Conservation (phyloP, 495 filamentous ascomycete genomes). For the Podospora conica region DNA sequence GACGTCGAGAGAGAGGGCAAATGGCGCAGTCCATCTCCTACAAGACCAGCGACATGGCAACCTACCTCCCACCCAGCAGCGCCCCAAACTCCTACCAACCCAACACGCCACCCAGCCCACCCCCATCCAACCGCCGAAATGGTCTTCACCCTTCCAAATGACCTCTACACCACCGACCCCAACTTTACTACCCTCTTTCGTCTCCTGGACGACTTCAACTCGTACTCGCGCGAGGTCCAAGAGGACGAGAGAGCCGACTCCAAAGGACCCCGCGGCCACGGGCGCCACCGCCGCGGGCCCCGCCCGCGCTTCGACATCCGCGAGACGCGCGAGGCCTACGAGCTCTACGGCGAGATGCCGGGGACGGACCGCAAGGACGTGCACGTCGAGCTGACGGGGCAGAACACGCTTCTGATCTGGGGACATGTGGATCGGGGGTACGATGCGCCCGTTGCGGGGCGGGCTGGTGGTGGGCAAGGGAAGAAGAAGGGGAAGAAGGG, state of each 20-base stretch:
- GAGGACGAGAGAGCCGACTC: constrained; percentile 3
- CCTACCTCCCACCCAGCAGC: background rate
- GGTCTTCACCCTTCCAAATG: constrained; percentile 22
- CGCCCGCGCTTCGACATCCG: constrained; percentile 62
- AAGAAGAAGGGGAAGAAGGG: constrained; percentile 4
- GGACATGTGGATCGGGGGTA: constrained; percentile 55
- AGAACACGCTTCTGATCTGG: constrained; percentile 57
- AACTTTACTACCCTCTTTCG: constrained; percentile 63
- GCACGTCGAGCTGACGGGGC: constrained; percentile 71
- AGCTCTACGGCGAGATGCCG: constrained; percentile 75
- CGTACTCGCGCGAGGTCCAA: constrained; percentile 33
- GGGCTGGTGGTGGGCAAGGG: background rate
- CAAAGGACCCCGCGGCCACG: background rate
- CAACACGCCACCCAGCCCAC: too few relatives aligned
- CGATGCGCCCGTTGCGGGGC: background rate
- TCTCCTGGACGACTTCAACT: constrained; percentile 63
- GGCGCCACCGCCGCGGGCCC: constrained; percentile 23
- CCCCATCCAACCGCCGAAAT: constrained; percentile 10
- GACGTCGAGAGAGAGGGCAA: background rate
- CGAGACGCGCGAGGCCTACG: constrained; percentile 55
- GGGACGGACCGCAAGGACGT: constrained; percentile 67
- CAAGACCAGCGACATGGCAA: background rate
- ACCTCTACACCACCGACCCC: constrained; percentile 24
- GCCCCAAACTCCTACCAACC: background rate
- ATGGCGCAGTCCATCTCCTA: background rate